A percentile compares a stretch with the other conserved stretches of the same genome.
Conservation (phyloP, 2,329 filamentous ascomycete species). For the Ophiocordyceps camponoti-floridani region DNA sequence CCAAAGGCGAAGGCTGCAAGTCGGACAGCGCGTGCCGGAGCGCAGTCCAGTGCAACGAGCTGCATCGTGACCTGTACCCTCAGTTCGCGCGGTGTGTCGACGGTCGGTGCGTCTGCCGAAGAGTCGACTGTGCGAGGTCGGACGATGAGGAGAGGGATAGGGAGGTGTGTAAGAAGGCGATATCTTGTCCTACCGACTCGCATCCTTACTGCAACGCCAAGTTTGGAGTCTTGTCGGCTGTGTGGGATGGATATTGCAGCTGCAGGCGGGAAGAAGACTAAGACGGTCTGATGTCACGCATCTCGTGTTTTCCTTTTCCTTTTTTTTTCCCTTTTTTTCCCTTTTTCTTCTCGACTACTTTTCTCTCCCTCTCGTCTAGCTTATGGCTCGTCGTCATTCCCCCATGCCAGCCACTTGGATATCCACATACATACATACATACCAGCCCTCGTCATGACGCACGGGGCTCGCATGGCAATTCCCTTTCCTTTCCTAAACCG, state of each 20-base stretch:
- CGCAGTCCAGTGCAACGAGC: constrained; percentile 2
- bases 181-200: neutral
- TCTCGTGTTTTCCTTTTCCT: neutral
- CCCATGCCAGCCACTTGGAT: neutral
- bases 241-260: constrained; percentile 3
- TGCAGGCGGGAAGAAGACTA: neutral
- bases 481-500: neutral
- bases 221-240: neutral
- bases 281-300: neutral
- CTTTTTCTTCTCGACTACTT: neutral
- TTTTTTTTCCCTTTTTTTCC: neutral
- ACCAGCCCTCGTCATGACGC: neutral
- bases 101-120: constrained; percentile 2
- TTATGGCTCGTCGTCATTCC: neutral
- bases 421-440: neutral
- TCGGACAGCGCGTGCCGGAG: neutral
- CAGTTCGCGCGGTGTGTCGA: constrained; percentile 4
- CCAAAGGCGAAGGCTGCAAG: neutral
- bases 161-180: constrained; percentile 1
- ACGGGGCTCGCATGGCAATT: neutral
- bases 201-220: constrained; percentile 1
- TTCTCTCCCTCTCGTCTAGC: neutral
- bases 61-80: constrained; percentile 2
- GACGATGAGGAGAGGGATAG: constrained; percentile 1
- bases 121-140: constrained; percentile 1